Conservation (phyloP, 192 early-diverging fungal species). For the Umbelopsis sp. region DNA sequence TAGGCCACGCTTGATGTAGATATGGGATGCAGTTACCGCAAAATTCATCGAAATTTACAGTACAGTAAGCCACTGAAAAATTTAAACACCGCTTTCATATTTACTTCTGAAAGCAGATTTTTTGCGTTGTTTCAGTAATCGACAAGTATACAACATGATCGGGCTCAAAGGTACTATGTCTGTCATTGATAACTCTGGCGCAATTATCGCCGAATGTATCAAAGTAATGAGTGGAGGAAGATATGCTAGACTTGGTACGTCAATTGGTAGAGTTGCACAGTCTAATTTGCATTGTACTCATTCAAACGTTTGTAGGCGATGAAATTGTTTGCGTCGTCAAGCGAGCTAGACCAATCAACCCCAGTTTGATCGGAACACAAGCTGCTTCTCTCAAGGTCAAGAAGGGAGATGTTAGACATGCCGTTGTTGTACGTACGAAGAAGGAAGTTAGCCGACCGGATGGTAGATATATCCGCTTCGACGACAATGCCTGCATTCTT, state of each 20-base stretch:
- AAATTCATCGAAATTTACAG: too few species aligned
- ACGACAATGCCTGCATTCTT: conserved; percentile 96
- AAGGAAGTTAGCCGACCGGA: conserved; percentile 89
- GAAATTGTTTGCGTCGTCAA: conserved; percentile 97
- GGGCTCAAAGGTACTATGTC: conserved; percentile 79
- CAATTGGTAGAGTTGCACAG: neutral
- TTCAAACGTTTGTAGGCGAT: conserved; percentile 63
- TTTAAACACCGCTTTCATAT: too few species aligned
- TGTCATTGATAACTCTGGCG: conserved; percentile 98
- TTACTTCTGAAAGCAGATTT: too few species aligned
- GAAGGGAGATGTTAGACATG: conserved; percentile 93
- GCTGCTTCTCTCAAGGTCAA: conserved; percentile 73
- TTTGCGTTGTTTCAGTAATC: neutral
- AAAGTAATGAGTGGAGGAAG: conserved; percentile 82
- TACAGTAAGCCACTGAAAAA: too few species aligned
- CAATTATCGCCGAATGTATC: conserved; percentile 92
- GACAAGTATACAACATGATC: conserved; percentile 59
- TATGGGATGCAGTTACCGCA: too few species aligned
- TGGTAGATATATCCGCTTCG: conserved; percentile 90
- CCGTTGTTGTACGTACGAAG: conserved; percentile 86
- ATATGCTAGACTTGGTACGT: conserved; percentile 63
- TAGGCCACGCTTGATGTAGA: too few species aligned
- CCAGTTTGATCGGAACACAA: conserved; percentile 49
- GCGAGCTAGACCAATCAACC: conserved; percentile 80
- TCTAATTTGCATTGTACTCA: neutral